Base-by-base conservation (phyloP, 2,329 filamentous ascomycete genomes). In the Claviceps fusiformis region DNA sequence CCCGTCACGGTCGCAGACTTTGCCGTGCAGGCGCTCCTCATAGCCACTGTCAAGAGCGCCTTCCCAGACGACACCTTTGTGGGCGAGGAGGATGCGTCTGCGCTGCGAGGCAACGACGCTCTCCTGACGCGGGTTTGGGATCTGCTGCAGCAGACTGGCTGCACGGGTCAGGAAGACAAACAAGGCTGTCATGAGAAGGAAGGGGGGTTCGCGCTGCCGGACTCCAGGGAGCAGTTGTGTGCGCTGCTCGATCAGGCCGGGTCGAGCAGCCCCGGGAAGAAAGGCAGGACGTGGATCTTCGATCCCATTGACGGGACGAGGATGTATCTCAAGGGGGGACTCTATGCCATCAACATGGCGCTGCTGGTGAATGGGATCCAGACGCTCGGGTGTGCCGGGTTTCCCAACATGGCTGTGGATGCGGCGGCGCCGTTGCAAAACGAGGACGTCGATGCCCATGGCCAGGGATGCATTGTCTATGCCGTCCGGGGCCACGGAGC, bases 291-390 rank as follows among this genome's bases (percentile, higher is more conserved):
- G 9, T 82, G 79, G 79, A 72, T 82, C 0, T 81, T 82, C 60
- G 79, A 82, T 60, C 79, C 79, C 0, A 81, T 82, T 35, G 79
- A 82, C 59, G 79, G 79, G 8, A 82, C 79, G 2, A 75, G 77
- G 66, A 80, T 77, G 0, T 82, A 79, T 54, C 68, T 82, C 9
- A 66, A 69, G 11, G 73, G 75, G 6, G 68, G 79, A 60, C 72
- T 79, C 50, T 82, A 81, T 59, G 79, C 77, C 55, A 76, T 81
- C 64, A 82, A 82, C 56, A 70, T 80, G 19, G 77, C 71, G 2
- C 70, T 82, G 3, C 63, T 82, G 3, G 68, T 75, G 37, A 75
- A 73, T 31, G 75, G 77, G 3, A 64, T 68, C 55, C 78, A 82
- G 62, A 65, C 73, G 2, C 67, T 80, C 44, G 72, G 74, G 17